A percentile compares a stretch with the other conserved stretches of the same genome.
phyloP scores from a whole-genome alignment of 2,329 filamentous ascomycete species.

The Venturia asperata region DNA sequence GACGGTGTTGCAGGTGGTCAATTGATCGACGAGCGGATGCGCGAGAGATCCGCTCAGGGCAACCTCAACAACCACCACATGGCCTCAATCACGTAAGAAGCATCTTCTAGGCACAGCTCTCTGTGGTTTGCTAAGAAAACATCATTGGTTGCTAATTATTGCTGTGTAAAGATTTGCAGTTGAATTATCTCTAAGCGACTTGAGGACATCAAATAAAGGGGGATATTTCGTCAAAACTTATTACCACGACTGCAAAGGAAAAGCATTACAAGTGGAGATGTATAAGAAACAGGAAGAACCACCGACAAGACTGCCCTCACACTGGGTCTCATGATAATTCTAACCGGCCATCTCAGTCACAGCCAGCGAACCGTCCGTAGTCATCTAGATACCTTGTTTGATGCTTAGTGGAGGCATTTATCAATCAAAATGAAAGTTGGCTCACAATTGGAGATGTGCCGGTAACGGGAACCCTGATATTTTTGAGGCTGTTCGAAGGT shows the following conservation, averaged over 20 bases:
- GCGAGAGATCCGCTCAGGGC: background rate
- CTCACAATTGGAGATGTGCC: slow-evolving; percentile 42
- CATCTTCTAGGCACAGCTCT: background rate
- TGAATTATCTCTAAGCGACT: background rate
- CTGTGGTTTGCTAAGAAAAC: background rate
- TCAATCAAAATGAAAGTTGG: background rate
- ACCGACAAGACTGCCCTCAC: background rate
- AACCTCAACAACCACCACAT: background rate
- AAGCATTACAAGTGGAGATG: background rate
- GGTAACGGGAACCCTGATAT: slow-evolving; percentile 39
- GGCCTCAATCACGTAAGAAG: background rate
- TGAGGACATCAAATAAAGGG: background rate
- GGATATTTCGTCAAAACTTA: background rate
- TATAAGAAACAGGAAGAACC: background rate
- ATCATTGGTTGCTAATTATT: background rate
- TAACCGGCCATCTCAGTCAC: background rate
- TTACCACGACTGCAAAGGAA: background rate
- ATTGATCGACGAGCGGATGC: background rate
- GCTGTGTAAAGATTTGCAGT: background rate
- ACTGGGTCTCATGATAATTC: background rate
- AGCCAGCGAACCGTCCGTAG: slow-evolving; percentile 15
- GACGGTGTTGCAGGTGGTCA: background rate
- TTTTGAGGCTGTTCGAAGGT: slow-evolving; percentile 39
- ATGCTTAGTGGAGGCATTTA: background rate
- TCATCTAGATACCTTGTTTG: slow-evolving; percentile 19